Percentiles rank a stretch among this genome's conserved stretches.
Conservation (phyloP, 148 eudicot species). For the Chenopodium quinoa region DNA sequence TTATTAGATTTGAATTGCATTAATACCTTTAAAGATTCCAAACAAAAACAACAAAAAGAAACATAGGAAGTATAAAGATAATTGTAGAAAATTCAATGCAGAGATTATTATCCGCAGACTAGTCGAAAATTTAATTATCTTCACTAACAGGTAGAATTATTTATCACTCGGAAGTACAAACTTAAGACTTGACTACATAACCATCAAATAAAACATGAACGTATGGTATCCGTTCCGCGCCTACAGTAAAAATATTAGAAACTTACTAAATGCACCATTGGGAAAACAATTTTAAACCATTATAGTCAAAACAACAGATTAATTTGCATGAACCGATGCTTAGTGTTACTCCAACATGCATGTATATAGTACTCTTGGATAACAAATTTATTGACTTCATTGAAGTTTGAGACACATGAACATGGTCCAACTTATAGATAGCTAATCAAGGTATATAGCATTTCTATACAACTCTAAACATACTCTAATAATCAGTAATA, state of each 20-base stretch:
- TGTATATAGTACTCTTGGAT: neutral
- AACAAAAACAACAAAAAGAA: too few species aligned
- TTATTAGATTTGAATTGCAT: too few species aligned
- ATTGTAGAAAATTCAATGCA: too few species aligned
- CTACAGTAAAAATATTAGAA: too few species aligned
- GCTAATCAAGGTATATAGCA: constrained; percentile 2
- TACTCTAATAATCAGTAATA: neutral
- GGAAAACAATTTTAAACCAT: neutral
- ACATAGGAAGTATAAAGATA: too few species aligned
- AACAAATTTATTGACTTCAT: neutral
- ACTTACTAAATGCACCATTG: neutral
- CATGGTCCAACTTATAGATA: neutral
- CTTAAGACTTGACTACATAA: too few species aligned
- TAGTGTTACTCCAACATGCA: neutral
- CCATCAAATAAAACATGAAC: neutral
- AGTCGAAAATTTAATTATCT: too few species aligned
- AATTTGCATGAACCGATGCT: neutral
- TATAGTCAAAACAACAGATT: neutral
- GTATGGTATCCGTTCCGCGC: neutral
- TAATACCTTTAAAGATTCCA: too few species aligned
- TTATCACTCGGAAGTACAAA: too few species aligned
- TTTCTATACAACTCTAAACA: neutral
- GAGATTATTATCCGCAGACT: too few species aligned
- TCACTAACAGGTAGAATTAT: too few species aligned
- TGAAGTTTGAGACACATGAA: neutral